phyloP scores from a whole-genome alignment of 495 filamentous ascomycete species.

The Xylaria grammica region DNA sequence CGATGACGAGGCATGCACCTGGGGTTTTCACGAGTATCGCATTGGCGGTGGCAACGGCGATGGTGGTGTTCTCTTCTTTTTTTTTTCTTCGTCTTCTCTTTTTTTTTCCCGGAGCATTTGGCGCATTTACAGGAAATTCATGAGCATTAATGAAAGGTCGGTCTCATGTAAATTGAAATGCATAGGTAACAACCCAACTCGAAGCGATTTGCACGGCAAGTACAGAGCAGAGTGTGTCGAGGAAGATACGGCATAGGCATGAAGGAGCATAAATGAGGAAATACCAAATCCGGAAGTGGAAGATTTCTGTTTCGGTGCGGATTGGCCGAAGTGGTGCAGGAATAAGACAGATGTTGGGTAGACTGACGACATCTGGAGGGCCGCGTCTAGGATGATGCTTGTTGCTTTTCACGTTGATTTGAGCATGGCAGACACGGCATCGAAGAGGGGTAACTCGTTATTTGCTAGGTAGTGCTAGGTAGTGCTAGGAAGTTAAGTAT shows the following conservation, averaged over 20 bases:
- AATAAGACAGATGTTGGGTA: not conserved
- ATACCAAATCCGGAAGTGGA: not conserved
- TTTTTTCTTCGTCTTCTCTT: not conserved
- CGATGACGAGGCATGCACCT: slow-evolving; percentile 14
- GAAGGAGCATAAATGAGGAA: slow-evolving; percentile 4
- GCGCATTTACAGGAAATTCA: slow-evolving; percentile 21
- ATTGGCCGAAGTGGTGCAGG: not conserved
- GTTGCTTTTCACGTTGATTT: not conserved
- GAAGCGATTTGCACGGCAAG: not conserved
- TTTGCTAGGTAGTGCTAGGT: not conserved
- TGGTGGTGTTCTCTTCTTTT: not conserved
- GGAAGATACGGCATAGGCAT: not conserved
- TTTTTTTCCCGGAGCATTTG: slow-evolving; percentile 19
- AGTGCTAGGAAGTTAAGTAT: no score
- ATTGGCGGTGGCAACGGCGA: not conserved
- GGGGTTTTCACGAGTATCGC: slow-evolving; percentile 1
- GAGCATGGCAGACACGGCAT: not conserved
- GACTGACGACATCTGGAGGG: not conserved
- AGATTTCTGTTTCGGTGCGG: not conserved
- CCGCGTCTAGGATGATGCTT: slow-evolving; percentile 8
- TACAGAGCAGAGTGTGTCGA: not conserved
- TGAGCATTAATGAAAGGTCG: slow-evolving; percentile 18
- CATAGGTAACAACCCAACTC: not conserved
- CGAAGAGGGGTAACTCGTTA: not conserved
- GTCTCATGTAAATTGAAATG: slow-evolving; percentile 11